Base-by-base conservation (phyloP, 2,329 filamentous ascomycete species). In the Dactylellina drechsleri region DNA sequence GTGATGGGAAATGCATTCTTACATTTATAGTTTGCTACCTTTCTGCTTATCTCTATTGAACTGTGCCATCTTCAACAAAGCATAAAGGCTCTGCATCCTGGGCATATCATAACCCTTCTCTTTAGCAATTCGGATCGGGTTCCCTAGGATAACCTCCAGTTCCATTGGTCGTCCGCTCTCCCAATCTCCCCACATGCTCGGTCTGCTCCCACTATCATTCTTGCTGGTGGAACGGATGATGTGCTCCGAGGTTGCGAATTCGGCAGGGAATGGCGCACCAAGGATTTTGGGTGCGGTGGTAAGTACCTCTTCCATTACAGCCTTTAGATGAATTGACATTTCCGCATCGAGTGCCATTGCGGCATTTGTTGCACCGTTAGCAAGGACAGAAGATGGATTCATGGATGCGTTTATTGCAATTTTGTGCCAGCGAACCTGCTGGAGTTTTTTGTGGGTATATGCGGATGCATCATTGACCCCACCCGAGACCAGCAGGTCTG, bases 141-240 rank as follows among this genome's bases (percentile, higher is more conserved):
- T 91, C 0, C 90, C 90, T 23, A 92, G 80, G 47, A 92, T 91
- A 41, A 91, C 90, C 81, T 92, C 90, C 59, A 92, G 80, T 83
- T 92, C 90, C 84, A 92, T 85, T 47, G 85, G 85, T 79, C 87
- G 84, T 0, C 88, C 87, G 1, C 84, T 85, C 81, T 90, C 88
- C 88, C 89, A 91, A 79, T 92, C 90, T 13, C 89, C 81, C 78
- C 90, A 83, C 90, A 92, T 92, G 77, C 86, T 88, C 28, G 87
- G 87, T 0, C 89, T 86, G 0, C 83, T 85, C 0, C 89, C 90
- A 75, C 91, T 85, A 15, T 85, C 83, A 0, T 82, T 82, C 0
- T 89, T 89, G 71, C 91, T 85, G 1, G 85, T 83, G n/a, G 84
- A 83, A 0, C 89, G 88, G 1, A 92, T 82, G 8, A 92, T 85